Evolutionary conservation across 148 eudicot genomes (phyloP), one percentile per base, ranked within the genome.

Genomic region (Vaccinium macrocarpon): DNA sequence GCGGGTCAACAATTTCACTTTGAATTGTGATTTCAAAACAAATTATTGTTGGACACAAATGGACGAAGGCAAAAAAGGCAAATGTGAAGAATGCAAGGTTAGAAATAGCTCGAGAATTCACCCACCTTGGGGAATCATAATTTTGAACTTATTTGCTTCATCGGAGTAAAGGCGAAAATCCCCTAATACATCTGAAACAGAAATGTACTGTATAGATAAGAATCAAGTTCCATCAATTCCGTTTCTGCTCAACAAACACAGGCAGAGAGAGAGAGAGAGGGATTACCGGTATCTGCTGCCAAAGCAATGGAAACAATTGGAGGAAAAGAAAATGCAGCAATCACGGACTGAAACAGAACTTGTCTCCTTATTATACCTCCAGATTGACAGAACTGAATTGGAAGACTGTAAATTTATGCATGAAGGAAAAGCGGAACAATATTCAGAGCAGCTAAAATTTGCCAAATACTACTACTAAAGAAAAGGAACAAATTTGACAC

Each of bases 111-210:
- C 16, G 61, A 48, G 55, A 59, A 42, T 76, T 84, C 82, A 97
- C 98, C 98, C 84, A 97, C 99, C 99, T 89, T 88, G 90, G 82
- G 99, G 99, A 76, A 97, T 91, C 49, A 84, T 83, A 14, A 97
- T 89, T 88, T 91, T 89, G 88, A 87, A 97, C 90, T 92, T 97
- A 87, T 95, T 97, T 55, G 80, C 90, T 76, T 93, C 94, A 79
- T 97, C 99, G 6, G 92, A 84, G 85, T 93, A 97, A 84, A 90
- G 51, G 38, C 93, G 94, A 76, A 86, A 91, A 61, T 90, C 98
- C 68, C 81, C 93, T 55, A 87, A 56, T 74, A 78, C 84, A 81
- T 82, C 93, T 90, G 87, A 72, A 84, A 80, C 25, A 23, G 59
- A 77, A 10, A 64, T 62, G 70, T 49, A 48, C n/a, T 5, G 6